Evolutionary conservation across 1,139 yeast genomes (phyloP), one percentile per base, ranked within the genome.

Genomic region (Candida glucosophila): DNA sequence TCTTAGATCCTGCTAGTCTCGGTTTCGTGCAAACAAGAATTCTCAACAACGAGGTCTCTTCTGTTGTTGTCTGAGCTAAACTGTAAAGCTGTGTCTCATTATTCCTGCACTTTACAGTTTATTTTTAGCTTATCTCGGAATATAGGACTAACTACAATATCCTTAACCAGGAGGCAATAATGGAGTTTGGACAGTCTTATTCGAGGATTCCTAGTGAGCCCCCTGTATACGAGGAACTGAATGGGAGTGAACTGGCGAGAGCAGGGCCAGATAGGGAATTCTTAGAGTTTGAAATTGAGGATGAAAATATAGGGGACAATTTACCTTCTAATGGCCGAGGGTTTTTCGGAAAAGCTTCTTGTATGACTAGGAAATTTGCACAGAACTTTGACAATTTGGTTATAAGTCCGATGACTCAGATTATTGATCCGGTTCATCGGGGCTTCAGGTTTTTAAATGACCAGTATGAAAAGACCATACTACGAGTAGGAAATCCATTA

Each of bases 401-500:
- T 9, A 59, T 73, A 15, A 45, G 53, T 18, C 85, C 85, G 1
- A 67, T 77, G 4, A 52, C 68, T 16, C 62, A 57, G 26, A 63
- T 76, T 12, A 53, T 78, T 21, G 90, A 79, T 40, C 92, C 93
- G 0, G 66, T 81, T 7, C 77, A 73, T 22, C 78, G 73, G 39
- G 61, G 73, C 1, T 73, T 74, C 46, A 52, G 54, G 25, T 61
- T 50, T 28, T 33, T 68, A 19, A 56, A 55, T 30, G 41, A 55
- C 23, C 62, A 63, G 23, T 58, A 74, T 29, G 95, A 86, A 39
- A 53, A 56, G 21, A 51, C 64, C 20, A 55, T 88, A 14, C 63
- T 77, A 20, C 69, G 71, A 36, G 40, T 82, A 16, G 95, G 96
- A 6, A 86, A 88, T 46, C 96, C 96, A 1, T 55, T 88, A 29